A percentile compares a stretch with the other conserved stretches of the same genome.
phyloP scores from a whole-genome alignment of 2,329 filamentous ascomycete species.

The Aspergillus quadricinctus region DNA sequence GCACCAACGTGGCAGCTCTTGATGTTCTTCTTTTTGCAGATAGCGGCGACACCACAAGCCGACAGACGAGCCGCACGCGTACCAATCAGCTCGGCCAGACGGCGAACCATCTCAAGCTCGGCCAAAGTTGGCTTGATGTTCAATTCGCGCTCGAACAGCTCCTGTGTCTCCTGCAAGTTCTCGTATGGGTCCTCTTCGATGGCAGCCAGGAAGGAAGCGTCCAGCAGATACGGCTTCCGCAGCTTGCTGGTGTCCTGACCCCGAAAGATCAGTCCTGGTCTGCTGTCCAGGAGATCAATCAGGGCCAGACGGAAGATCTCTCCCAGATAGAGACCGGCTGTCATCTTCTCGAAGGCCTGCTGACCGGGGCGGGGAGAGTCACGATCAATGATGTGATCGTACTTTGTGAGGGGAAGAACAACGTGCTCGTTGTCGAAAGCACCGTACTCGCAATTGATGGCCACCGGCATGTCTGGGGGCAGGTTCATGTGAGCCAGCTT shows the following conservation, averaged over 20 bases:
- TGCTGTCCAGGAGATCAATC: conserved; percentile 77
- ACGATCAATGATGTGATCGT: conserved; percentile 83
- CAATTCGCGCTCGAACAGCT: conserved; percentile 75
- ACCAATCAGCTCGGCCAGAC: conserved; percentile 87
- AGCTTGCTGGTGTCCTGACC: conserved; percentile 76
- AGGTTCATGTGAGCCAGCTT: conserved; percentile 92
- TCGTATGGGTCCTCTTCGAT: conserved; percentile 96
- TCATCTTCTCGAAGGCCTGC: conserved; percentile 97
- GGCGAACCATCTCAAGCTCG: conserved; percentile 85
- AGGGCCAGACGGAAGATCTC: conserved; percentile 90
- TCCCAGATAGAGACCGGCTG: conserved; percentile 87
- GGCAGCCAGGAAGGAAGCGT: conserved; percentile 86
- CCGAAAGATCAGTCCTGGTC: conserved; percentile 71
- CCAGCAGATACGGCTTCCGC: conserved; percentile 81
- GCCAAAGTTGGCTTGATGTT: conserved; percentile 65
- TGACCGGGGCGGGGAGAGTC: conserved; percentile 89
- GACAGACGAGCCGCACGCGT: conserved; percentile 90
- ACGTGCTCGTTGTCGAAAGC: conserved; percentile 93
- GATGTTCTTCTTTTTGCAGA: conserved; percentile 94
- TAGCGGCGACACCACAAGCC: conserved; percentile 90
- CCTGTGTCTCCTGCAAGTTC: conserved; percentile 84
- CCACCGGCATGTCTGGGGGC: conserved; percentile 77
- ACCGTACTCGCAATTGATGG: conserved; percentile 97
- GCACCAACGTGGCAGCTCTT: conserved; percentile 88
- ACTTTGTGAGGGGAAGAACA: conserved; percentile 78